phyloP scores from a whole-genome alignment of 2,329 filamentous ascomycete species.

The Venturiaceae sp. region DNA sequence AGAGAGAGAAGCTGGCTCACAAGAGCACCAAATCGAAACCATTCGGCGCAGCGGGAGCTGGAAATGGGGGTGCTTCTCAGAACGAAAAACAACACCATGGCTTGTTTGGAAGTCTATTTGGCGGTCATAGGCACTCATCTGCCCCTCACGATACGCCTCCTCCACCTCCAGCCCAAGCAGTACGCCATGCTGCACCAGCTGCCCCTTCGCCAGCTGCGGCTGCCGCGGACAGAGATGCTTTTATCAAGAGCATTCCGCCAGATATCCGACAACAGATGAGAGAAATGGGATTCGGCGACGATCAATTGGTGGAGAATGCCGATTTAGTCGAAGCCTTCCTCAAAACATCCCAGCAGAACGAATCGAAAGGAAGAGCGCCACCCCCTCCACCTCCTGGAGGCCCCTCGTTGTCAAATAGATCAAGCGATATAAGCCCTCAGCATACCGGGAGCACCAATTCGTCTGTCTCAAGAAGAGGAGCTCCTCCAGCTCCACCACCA shows the following conservation, averaged over 20 bases:
- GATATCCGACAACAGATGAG: constrained; percentile 51
- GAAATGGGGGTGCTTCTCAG: constrained; percentile 14
- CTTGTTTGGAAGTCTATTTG: constrained; percentile 41
- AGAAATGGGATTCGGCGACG: constrained; percentile 58
- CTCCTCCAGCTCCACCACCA: constrained; percentile 47
- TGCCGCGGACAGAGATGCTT: constrained; percentile 24
- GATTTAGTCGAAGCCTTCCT: constrained; percentile 52
- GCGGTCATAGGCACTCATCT: constrained; percentile 10
- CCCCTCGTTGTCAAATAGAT: constrained; percentile 18
- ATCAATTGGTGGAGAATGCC: constrained; percentile 56
- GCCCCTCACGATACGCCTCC: constrained; percentile 9
- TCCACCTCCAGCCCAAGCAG: constrained; percentile 22
- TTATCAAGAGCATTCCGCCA: constrained; percentile 53
- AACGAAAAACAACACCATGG: constrained; percentile 30
- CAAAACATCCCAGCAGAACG: constrained; percentile 51
- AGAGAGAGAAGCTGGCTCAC: constrained; percentile 89
- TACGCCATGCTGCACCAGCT: not conserved
- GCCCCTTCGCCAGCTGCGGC: not conserved
- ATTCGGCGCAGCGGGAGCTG: constrained; percentile 44
- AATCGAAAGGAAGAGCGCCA: constrained; percentile 39
- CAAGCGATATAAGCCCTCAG: constrained; percentile 44
- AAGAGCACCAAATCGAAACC: constrained; percentile 74
- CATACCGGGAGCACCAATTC: constrained; percentile 46
- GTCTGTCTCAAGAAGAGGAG: constrained; percentile 46
- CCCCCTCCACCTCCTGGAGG: constrained; percentile 52